A percentile compares a stretch with the other conserved stretches of the same genome.
These are phyloP conservation scores for Retiboletus flavoniger DNA, from an alignment of 1,284 basidiomycete genomes.

Conservation along the genomic window DNA sequence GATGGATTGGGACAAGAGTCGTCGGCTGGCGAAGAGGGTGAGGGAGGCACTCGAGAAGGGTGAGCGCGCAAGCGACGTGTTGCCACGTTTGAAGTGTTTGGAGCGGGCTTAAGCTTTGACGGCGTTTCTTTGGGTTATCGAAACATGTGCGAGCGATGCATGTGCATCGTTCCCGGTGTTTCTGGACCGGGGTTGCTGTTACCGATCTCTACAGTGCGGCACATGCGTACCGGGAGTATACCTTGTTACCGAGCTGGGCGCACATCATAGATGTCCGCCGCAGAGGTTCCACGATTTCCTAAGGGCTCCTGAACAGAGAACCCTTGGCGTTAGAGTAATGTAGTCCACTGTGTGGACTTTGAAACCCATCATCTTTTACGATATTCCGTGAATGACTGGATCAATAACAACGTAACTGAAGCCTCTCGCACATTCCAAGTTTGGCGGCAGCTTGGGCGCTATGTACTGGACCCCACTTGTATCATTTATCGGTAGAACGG, in stretches of 20 bases:
- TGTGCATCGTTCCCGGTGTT: not conserved
- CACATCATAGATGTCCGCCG: not conserved
- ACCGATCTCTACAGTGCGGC: not conserved
- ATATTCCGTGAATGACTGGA: too few relatives aligned
- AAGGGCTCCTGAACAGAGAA: too few relatives aligned
- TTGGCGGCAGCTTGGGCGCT: too few relatives aligned
- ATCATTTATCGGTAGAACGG: too few relatives aligned
- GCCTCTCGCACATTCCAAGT: too few relatives aligned
- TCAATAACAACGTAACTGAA: too few relatives aligned
- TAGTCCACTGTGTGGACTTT: too few relatives aligned
- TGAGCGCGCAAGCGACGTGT: conserved; percentile 21
- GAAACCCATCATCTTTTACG: too few relatives aligned
- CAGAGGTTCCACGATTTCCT: too few relatives aligned
- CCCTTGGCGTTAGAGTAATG: too few relatives aligned
- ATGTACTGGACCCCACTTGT: too few relatives aligned
- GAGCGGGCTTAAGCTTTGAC: not conserved
- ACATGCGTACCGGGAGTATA: not conserved
- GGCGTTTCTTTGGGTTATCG: not conserved
- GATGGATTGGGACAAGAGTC: conserved; percentile 33
- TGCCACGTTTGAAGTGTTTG: conserved; percentile 31
- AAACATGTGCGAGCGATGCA: not conserved
- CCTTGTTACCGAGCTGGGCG: not conserved
- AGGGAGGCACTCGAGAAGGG: conserved; percentile 24
- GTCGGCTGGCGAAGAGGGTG: conserved; percentile 23
- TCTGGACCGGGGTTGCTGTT: not conserved